Conservation (phyloP, 768 basidiomycete genomes). For the Dioszegia aurantiaca region DNA sequence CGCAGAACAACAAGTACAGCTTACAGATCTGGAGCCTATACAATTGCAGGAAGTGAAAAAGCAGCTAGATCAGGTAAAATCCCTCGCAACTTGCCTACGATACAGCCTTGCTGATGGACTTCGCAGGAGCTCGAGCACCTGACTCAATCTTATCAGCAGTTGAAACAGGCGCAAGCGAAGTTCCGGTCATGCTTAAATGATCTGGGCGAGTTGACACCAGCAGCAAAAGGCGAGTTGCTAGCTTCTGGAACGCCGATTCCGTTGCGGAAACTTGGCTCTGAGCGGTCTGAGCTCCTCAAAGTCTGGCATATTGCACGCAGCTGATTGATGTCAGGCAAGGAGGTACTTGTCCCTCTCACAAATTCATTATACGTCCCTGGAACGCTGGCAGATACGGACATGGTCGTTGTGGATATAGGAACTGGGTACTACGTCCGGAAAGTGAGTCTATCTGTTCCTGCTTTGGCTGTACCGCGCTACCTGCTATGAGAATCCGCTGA, state of each 20-base stretch:
- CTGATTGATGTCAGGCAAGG: conserved; percentile 63
- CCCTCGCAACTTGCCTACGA: too few species aligned
- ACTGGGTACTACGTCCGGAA: conserved; percentile 97
- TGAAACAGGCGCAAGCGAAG: conserved; percentile 88
- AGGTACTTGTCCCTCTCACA: conserved; percentile 85
- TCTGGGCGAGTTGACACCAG: conserved; percentile 61
- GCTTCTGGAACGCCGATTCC: background rate
- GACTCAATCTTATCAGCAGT: conserved; percentile 83
- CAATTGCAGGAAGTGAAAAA: conserved; percentile 85
- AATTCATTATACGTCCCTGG: conserved; percentile 95
- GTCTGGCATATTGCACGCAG: background rate
- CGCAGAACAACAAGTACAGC: conserved; percentile 66
- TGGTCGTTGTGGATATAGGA: conserved; percentile 91
- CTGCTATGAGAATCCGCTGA: too few species aligned
- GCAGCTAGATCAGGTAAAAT: conserved; percentile 80
- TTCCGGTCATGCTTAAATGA: conserved; percentile 84
- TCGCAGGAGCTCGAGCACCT: conserved; percentile 92
- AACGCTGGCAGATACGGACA: conserved; percentile 72
- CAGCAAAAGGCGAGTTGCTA: conserved; percentile 16
- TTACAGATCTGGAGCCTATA: conserved; percentile 75
- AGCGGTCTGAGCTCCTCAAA: background rate
- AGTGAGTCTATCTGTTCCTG: conserved; percentile 56
- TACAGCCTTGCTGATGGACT: conserved; percentile 2
- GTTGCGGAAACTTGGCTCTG: background rate
- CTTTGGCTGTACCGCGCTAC: background rate